These are phyloP conservation scores for Crocinoboletus sp. DNA, from an alignment of 1,284 basidiomycete species.

Conservation along the genomic window DNA sequence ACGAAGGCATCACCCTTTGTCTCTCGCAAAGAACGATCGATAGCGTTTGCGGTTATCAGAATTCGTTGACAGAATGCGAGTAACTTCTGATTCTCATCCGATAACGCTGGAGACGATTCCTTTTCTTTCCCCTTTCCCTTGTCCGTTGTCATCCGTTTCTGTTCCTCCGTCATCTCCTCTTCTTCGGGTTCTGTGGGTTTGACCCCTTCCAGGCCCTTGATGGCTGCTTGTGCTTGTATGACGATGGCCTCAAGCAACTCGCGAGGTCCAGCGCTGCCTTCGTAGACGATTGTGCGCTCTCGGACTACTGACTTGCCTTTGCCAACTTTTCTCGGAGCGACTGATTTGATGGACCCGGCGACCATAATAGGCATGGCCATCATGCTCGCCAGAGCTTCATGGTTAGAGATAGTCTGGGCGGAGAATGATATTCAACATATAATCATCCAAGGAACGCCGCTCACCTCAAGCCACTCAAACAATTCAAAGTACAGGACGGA, in stretches of 20 bases:
- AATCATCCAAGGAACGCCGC: conserved; percentile 9
- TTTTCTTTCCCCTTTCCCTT: conserved; percentile 58
- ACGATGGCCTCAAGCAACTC: conserved; percentile 86
- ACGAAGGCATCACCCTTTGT: conserved; percentile 85
- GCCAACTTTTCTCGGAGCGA: conserved; percentile 48
- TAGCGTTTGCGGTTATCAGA: conserved; percentile 69
- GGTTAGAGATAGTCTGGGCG: conserved; percentile 76
- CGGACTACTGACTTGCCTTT: conserved; percentile 48
- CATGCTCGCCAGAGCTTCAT: conserved; percentile 89
- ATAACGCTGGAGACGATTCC: conserved; percentile 39
- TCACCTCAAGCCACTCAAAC: conserved; percentile 87
- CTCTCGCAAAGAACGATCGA: conserved; percentile 79
- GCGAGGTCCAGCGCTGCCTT: conserved; percentile 83
- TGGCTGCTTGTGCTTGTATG: conserved; percentile 83
- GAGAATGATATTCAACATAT: conserved; percentile 1
- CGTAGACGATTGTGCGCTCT: conserved; percentile 79
- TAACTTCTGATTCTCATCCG: conserved; percentile 68
- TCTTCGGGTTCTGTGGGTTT: conserved; percentile 45
- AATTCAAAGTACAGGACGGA: conserved; percentile 83
- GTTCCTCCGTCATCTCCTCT: conserved; percentile 76
- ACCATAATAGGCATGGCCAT: conserved; percentile 97
- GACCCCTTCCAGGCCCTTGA: conserved; percentile 73
- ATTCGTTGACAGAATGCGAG: conserved; percentile 75
- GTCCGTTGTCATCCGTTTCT: conserved; percentile 69
- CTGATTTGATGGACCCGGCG: conserved; percentile 59